A percentile compares a stretch with the other conserved stretches of the same genome.
Evolutionary conservation across 805 yeast species (phyloP).

Genomic region (Metschnikowia vanudenii): DNA sequence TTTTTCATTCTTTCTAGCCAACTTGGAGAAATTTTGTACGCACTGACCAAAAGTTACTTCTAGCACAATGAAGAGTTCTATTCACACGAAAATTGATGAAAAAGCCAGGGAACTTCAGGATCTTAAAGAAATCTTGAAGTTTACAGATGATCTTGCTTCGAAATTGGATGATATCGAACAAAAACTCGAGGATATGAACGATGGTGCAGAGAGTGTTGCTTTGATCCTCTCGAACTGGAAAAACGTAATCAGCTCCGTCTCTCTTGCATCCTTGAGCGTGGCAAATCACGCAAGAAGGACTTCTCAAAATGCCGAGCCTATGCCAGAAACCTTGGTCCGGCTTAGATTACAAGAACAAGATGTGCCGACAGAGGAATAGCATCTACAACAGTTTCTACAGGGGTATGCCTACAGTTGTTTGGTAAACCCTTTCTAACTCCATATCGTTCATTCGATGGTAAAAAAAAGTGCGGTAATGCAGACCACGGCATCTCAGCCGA

Average conservation of each 20-base stretch:
- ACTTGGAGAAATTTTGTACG: too few relatives aligned
- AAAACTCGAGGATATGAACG: constrained; percentile 47
- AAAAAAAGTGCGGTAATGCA: too few relatives aligned
- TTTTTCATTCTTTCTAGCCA: not conserved
- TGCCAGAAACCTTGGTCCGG: constrained; percentile 67
- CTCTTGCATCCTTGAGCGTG: constrained; percentile 57
- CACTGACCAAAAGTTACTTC: too few relatives aligned
- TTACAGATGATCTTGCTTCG: constrained; percentile 44
- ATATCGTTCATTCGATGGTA: not conserved
- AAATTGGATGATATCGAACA: constrained; percentile 50
- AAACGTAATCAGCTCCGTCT: constrained; percentile 56
- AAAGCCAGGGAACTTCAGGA: constrained; percentile 52
- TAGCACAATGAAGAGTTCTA: constrained; percentile 8
- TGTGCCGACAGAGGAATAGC: not conserved
- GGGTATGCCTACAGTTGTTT: not conserved
- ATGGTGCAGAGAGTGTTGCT: constrained; percentile 61
- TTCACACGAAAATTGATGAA: constrained; percentile 36
- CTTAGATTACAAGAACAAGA: constrained; percentile 40
- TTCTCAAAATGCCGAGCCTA: constrained; percentile 43
- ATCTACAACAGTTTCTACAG: too few relatives aligned
- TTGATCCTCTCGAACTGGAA: constrained; percentile 64
- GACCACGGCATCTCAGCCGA: too few relatives aligned
- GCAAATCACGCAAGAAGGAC: constrained; percentile 43
- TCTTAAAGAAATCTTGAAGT: constrained; percentile 46
- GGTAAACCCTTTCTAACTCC: not conserved